These are phyloP conservation scores for Geranium brycei DNA, from an alignment of 345 rosid genomes.

Conservation along the genomic window DNA sequence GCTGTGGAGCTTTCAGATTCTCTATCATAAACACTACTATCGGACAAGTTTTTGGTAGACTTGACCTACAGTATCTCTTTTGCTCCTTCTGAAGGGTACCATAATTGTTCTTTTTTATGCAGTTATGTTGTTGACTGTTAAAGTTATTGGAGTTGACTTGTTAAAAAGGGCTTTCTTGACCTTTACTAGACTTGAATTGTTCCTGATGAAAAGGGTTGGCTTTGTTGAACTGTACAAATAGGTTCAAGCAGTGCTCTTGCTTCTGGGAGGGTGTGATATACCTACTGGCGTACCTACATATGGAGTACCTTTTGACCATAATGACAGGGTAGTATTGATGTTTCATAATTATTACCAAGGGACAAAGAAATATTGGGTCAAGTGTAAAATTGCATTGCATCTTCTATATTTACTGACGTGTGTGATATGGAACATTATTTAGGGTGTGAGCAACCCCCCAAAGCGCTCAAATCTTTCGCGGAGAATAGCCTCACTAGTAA, in stretches of 20 bases:
- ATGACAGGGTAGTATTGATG: conserved; percentile 26
- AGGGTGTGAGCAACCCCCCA: conserved; percentile 32
- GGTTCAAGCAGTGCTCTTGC: conserved; percentile 71
- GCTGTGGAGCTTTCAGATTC: background rate
- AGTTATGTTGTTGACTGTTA: background rate
- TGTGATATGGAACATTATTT: conserved; percentile 10
- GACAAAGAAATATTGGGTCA: background rate
- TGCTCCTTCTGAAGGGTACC: background rate
- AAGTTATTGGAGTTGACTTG: too few species aligned
- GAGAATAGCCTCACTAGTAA: conserved; percentile 62
- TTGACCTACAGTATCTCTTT: background rate
- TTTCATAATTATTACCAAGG: conserved; percentile 1
- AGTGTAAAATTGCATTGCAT: too few species aligned
- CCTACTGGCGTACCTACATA: conserved; percentile 40
- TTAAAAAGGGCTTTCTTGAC: too few species aligned
- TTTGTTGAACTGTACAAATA: conserved; percentile 11
- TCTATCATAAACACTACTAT: background rate
- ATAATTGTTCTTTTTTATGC: background rate
- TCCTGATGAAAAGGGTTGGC: background rate
- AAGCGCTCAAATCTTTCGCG: conserved; percentile 48
- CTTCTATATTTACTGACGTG: conserved; percentile 1
- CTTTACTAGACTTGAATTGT: too few species aligned
- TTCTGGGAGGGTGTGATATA: conserved; percentile 45
- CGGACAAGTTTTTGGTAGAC: background rate
- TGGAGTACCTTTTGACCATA: conserved; percentile 36